phyloP scores from a whole-genome alignment of 140 eudicot species.

The Stevia rebaudiana region DNA sequence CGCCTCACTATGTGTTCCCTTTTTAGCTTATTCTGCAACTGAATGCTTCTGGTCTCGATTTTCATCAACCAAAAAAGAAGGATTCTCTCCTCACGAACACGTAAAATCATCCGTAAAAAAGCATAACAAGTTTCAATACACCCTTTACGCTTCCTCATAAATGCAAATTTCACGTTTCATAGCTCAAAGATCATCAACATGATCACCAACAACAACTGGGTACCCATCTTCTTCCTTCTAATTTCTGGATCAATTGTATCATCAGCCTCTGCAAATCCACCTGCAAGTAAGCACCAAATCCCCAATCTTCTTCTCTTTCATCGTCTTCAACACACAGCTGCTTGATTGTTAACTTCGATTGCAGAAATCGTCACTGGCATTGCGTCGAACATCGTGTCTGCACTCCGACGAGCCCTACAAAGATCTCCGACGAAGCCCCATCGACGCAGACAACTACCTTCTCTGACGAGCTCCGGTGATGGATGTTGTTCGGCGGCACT shows the following conservation, averaged over 20 bases:
- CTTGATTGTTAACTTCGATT: slow-evolving; percentile 3
- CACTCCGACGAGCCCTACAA: too few species aligned
- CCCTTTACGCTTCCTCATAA: slow-evolving; percentile 26
- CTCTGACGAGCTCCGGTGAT: too few species aligned
- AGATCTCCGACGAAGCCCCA: too few species aligned
- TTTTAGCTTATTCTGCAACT: slow-evolving; percentile 10
- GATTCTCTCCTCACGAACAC: slow-evolving; percentile 23
- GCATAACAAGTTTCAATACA: neutral
- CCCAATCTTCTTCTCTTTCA: neutral
- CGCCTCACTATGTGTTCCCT: neutral
- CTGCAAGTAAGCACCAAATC: slow-evolving; percentile 54
- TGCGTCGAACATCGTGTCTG: slow-evolving; percentile 64
- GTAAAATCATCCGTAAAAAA: slow-evolving; percentile 8
- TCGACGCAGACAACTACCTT: too few species aligned
- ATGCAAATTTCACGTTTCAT: slow-evolving; percentile 8
- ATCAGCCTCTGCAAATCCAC: slow-evolving; percentile 67
- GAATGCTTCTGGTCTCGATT: neutral
- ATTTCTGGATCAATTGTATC: slow-evolving; percentile 37
- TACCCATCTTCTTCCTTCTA: slow-evolving; percentile 38
- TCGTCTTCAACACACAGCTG: neutral
- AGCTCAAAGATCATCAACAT: slow-evolving; percentile 13
- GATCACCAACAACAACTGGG: slow-evolving; percentile 36
- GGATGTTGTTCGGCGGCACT: too few species aligned
- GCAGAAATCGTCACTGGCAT: slow-evolving; percentile 80
- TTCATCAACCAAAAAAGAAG: neutral